Evolutionary conservation across 2,329 filamentous ascomycete species (phyloP).

Genomic region (Fusarium decemcellulare): DNA sequence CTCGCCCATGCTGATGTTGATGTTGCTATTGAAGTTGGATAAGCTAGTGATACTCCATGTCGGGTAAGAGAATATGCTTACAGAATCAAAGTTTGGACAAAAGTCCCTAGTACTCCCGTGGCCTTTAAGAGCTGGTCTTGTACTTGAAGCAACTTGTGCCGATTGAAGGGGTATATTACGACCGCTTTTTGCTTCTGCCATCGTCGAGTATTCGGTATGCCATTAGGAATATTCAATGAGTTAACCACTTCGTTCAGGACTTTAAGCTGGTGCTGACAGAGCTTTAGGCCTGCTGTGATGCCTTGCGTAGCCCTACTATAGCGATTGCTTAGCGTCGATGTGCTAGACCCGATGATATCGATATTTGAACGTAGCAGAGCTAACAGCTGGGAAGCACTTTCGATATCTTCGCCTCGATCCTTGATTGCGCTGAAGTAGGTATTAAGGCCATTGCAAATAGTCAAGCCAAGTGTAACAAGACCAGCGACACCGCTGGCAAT

Average conservation of each 20-base stretch:
- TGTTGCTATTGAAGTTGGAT: not conserved
- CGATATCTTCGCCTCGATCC: too few species aligned
- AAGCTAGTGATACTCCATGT: too few species aligned
- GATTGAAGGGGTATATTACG: slow-evolving; percentile 1
- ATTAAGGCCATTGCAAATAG: too few species aligned
- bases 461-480: too few species aligned
- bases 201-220: fast-evolving
- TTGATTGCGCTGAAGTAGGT: too few species aligned
- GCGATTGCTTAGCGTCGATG: too few species aligned
- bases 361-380: too few species aligned
- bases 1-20: not conserved
- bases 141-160: not conserved
- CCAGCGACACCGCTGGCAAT: too few species aligned
- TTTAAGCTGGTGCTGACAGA: not conserved
- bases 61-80: not conserved
- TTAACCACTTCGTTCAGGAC: fast-evolving
- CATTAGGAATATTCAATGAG: fast-evolving
- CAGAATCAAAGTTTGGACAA: not conserved
- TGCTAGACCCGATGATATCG: too few species aligned
- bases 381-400: too few species aligned
- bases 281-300: fast-evolving
- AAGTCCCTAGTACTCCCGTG: not conserved
- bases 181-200: not conserved
- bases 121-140: not conserved
- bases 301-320: too few species aligned